Evolutionary conservation across 1,284 basidiomycete species (phyloP), one percentile per base, ranked within the genome.

Genomic region (Ganoderma multipileum): DNA sequence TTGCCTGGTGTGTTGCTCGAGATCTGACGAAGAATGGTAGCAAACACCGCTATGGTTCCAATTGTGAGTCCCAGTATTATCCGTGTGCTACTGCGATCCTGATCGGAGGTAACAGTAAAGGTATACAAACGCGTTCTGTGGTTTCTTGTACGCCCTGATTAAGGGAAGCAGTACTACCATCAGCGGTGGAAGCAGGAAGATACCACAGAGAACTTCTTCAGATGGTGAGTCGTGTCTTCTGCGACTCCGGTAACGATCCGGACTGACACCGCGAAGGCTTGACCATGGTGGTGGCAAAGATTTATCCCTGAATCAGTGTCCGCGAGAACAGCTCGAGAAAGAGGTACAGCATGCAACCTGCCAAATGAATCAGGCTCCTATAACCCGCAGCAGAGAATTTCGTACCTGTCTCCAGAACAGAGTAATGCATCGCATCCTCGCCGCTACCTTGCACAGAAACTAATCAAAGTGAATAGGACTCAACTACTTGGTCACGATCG

Each of bases 21-120:
- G 36, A 58, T 58, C 55, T 58, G 5, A 58, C 55, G 8, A 33
- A 39, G 44, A 20, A 44, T 41, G 7, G 23, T 30, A 86, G 86
- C n/a, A 91, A 91, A 76, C 89, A 91, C 76, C 83, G 90, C 44
- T 92, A 91, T 82, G 91, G 88, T 6, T 86, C 87, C 36, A 90
- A 91, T 76, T 78, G 87, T 86, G 77, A 81, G 82, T 63, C 16
- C 23, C 30, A 50, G 20, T 33, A 30, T 30, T 18, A 28, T 28
- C 7, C 18, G 14, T 33, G 28, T 55, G 28, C 20, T 55, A 14
- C 52, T 55, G 52, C 30, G 28, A 55, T 55, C 52, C 52, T 55
- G 52, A 55, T 33, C 52, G 16, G 6, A 28, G 36, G 11, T 23
- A 38, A 18, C 61, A 70, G 68, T 75, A 42, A 78, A 78, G 75